Evolutionary conservation across 2,329 filamentous ascomycete genomes (phyloP).

Genomic region (Penicillium sclerotiorum): DNA sequence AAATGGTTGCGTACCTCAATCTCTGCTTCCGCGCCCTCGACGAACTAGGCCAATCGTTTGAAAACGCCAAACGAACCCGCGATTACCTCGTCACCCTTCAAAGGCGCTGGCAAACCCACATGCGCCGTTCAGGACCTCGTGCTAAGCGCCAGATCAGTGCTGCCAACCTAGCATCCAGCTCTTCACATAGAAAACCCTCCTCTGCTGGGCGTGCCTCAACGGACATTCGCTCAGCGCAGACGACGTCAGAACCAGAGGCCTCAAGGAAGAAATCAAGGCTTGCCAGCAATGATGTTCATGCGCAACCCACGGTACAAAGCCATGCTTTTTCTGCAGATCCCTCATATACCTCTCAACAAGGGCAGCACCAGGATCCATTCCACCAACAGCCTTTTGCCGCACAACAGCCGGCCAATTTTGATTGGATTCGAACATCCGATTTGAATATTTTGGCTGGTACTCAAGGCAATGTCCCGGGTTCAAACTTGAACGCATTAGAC

Average conservation of each 20-base stretch:
- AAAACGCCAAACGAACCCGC: slow-evolving; percentile 44
- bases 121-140: slow-evolving; percentile 33
- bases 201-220: background rate
- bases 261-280: slow-evolving; percentile 31
- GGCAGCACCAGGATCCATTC: background rate
- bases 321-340: background rate
- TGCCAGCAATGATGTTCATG: background rate
- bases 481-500: slow-evolving; percentile 3
- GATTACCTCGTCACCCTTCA: slow-evolving; percentile 43
- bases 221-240: slow-evolving; percentile 5
- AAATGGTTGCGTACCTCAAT: slow-evolving; percentile 42
- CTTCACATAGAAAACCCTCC: background rate
- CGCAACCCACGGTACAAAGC: background rate
- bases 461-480: slow-evolving; percentile 12
- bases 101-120: slow-evolving; percentile 42
- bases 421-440: slow-evolving; percentile 35
- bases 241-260: slow-evolving; percentile 7
- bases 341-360: slow-evolving; percentile 11
- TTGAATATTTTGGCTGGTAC: slow-evolving; percentile 28
- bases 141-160: slow-evolving; percentile 34
- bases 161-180: slow-evolving; percentile 12
- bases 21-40: slow-evolving; percentile 48
- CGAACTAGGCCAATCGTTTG: slow-evolving; percentile 44
- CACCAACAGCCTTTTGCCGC: slow-evolving; percentile 14
- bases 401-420: slow-evolving; percentile 26